Conservation (phyloP, 306 rosid species). For the Sphenostylis stenocarpa region DNA sequence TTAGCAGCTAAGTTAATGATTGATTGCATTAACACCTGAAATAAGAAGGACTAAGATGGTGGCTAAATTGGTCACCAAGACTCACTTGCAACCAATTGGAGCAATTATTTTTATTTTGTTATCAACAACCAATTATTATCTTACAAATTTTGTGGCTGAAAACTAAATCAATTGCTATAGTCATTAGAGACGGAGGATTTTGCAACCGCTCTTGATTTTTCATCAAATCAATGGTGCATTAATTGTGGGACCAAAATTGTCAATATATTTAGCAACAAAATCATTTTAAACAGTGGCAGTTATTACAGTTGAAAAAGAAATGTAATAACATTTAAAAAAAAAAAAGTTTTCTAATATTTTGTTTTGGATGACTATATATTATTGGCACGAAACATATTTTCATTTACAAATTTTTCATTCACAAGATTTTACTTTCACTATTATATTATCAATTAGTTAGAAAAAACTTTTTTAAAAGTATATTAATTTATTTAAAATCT, state of each 20-base stretch:
- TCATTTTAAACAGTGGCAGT: not conserved
- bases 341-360: too few species aligned
- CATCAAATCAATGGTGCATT: not conserved
- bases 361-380: too few species aligned
- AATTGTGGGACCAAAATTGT: not conserved
- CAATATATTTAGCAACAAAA: not conserved
- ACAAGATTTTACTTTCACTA: too few species aligned
- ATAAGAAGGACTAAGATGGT: not conserved
- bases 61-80: not conserved
- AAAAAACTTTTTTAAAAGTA: too few species aligned
- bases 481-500: too few species aligned
- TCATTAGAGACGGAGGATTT: not conserved
- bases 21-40: not conserved
- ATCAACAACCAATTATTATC: not conserved
- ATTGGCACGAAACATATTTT: too few species aligned
- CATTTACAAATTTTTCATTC: too few species aligned
- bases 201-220: not conserved
- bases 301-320: not conserved
- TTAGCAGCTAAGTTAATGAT: not conserved
- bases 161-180: not conserved
- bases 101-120: not conserved
- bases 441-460: too few species aligned
- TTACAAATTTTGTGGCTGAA: not conserved
- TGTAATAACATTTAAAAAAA: too few species aligned
- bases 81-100: not conserved